Evolutionary conservation across 345 rosid species (phyloP), one percentile per base, ranked within the genome.

Genomic region (Gossypium herbaceum): DNA sequence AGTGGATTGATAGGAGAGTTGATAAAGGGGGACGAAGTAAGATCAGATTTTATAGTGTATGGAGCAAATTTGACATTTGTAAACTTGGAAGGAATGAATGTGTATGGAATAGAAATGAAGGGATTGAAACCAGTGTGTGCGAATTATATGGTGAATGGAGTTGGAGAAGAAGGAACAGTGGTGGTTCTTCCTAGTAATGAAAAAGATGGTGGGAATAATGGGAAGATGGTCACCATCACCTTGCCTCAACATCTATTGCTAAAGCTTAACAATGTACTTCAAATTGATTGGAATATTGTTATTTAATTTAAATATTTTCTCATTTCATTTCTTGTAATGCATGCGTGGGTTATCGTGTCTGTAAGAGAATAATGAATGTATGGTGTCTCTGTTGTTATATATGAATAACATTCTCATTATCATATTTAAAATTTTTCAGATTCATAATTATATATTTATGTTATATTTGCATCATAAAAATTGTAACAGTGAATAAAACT

Each of bases 21-120:
- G 41, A n/a, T 79, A 24, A 54, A 20, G 56, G 63, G 61, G 24
- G 84, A 82, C 2, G 59, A 20, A 15, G 85, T 72, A 9, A 71
- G 17, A 48, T 69, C 76, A 6, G 91, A 90, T 73, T 88, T 63
- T n/a, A 17, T 90, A 24, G 47, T 78, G 2, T 91, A 88, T 47
- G 94, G 98, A 27, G 80, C 93, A 10, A 86, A 86, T 43, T 75
- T 91, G 82, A 91, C 97, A 15, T 91, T 90, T 71, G 86, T 91
- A 67, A 78, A 93, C 50, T 69, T 91, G 79, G 91, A 83, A 45
- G 86, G 57, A n/a, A 79, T 79, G 2, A 57, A 83, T 73, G 34
- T 88, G 34, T 88, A 81, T 43, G 90, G 83, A 5, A 20, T 87
- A 68, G 80, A 88, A 75, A 16, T 91, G 59, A 85, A 83, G 58